A percentile compares a stretch with the other conserved stretches of the same genome.
phyloP scores from a whole-genome alignment of 1,139 yeast genomes.

The Debaryomycetaceae sp. region DNA sequence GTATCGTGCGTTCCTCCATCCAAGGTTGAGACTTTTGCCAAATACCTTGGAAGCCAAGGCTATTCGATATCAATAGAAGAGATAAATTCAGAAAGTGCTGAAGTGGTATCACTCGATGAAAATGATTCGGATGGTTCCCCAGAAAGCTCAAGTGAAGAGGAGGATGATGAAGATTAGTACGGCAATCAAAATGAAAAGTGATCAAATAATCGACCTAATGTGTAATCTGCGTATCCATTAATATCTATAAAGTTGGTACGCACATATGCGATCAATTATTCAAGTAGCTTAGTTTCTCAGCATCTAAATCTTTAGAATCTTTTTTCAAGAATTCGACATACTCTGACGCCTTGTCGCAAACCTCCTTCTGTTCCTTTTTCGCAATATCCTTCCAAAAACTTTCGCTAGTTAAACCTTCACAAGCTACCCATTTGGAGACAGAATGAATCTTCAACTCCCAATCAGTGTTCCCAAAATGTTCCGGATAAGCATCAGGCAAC shows the following conservation, averaged over 20 bases:
- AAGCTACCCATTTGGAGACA: slow-evolving; percentile 33
- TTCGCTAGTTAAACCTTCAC: slow-evolving; percentile 24
- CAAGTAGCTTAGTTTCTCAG: slow-evolving; percentile 1
- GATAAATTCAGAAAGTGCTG: slow-evolving; percentile 26
- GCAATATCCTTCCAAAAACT: slow-evolving; percentile 21
- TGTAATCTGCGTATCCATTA: no score
- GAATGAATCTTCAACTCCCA: slow-evolving; percentile 37
- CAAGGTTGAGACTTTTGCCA: slow-evolving; percentile 46
- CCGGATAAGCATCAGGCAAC: slow-evolving; percentile 9
- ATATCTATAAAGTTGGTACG: not conserved
- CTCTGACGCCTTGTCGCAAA: slow-evolving; percentile 22
- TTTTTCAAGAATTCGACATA: slow-evolving; percentile 26
- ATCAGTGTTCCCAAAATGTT: slow-evolving; percentile 15
- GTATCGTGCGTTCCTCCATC: slow-evolving; percentile 76
- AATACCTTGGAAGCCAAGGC: slow-evolving; percentile 51
- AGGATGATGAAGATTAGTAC: not conserved
- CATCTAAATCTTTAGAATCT: slow-evolving; percentile 15
- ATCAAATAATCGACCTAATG: no score
- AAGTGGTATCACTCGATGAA: not conserved
- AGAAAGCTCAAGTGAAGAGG: slow-evolving; percentile 4
- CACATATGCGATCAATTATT: not conserved
- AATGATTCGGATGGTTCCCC: not conserved
- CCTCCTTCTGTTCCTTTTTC: slow-evolving; percentile 16
- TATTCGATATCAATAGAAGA: slow-evolving; percentile 61
- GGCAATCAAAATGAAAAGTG: not conserved